Evolutionary conservation across 257 asterid genomes (phyloP), one percentile per base, ranked within the genome.

Genomic region (Solanum appendiculatum): DNA sequence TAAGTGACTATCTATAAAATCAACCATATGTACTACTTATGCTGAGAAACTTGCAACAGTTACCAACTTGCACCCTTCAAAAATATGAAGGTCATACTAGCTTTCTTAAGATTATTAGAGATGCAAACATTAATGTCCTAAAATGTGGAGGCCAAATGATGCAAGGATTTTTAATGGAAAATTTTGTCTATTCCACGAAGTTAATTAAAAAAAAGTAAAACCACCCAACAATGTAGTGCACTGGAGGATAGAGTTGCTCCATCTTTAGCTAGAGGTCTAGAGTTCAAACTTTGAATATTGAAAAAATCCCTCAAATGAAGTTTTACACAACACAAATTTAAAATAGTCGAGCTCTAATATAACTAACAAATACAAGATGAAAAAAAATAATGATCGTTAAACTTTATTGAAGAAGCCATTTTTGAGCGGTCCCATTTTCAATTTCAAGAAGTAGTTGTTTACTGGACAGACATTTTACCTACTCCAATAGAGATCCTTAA

Each of bases 241-340:
- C 1, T 8, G 23, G 12, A 56, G 8, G 27, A 21, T 56, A 13
- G 3, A 0, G 9, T 9, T 21, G 6, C 3, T 56, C 1, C 10
- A 3, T 23, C 9, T 2, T 21, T n/a, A 4, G n/a, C 11, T 0
- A 60, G 1, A n/a, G 8, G 1, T 60, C 2, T 0, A 2, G 0
- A 4, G n/a, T n/a, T 60, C 0, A 25, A 60, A 4, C 3, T 60
- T 0, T 60, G 29, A 1, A 9, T n/a, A 60, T 8, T 1, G 12
- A 56, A 21, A 20, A 58, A 10, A 3, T 58, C 2, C 2, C 5
- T 58, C 27, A 1, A 63, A 63, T 63, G 3, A 10, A n/a, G 12
- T 3, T 0, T n/a, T 63, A n/a, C 0, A 48, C 20, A 48, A 33
- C 0, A 2, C 12, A 7, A 39, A 39, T 39, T 7, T 1, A 39